phyloP scores from a whole-genome alignment of 495 filamentous ascomycete species.

The Schizothecium vesticola region DNA sequence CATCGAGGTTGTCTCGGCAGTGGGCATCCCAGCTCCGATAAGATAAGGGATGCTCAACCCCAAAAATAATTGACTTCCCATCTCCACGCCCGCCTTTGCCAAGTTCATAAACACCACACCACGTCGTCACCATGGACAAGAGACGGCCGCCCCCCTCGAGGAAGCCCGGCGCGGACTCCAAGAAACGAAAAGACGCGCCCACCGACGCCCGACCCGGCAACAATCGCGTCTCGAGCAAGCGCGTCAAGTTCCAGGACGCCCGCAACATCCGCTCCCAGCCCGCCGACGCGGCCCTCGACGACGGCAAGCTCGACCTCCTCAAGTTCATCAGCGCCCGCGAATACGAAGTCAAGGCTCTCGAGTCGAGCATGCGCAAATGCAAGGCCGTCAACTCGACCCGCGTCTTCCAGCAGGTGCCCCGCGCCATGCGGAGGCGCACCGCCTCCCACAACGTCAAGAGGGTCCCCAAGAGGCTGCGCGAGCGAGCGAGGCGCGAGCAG shows the following conservation, averaged over 20 bases:
- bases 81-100: background rate
- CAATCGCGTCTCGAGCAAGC: constrained; percentile 30
- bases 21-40: constrained; percentile 9
- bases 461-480: constrained; percentile 73
- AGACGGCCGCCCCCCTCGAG: background rate
- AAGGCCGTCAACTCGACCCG: constrained; percentile 62
- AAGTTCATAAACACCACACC: background rate
- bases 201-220: background rate
- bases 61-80: constrained; percentile 12
- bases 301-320: constrained; percentile 72
- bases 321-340: constrained; percentile 78
- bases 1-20: background rate
- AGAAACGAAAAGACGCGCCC: constrained; percentile 18
- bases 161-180: background rate
- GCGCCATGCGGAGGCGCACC: constrained; percentile 75
- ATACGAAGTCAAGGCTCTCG: constrained; percentile 82
- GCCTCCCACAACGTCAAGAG: constrained; percentile 93
- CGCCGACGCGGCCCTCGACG: constrained; percentile 62
- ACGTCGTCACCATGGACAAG: constrained; percentile 9
- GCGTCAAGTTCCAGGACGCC: constrained; percentile 61
- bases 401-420: constrained; percentile 86
- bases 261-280: constrained; percentile 69
- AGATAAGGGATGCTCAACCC: constrained; percentile 21
- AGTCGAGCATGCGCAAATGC: constrained; percentile 68
- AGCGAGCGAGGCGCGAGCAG: constrained; percentile 74